Conservation (phyloP, 768 basidiomycete genomes). For the Trametes cinnabarina region DNA sequence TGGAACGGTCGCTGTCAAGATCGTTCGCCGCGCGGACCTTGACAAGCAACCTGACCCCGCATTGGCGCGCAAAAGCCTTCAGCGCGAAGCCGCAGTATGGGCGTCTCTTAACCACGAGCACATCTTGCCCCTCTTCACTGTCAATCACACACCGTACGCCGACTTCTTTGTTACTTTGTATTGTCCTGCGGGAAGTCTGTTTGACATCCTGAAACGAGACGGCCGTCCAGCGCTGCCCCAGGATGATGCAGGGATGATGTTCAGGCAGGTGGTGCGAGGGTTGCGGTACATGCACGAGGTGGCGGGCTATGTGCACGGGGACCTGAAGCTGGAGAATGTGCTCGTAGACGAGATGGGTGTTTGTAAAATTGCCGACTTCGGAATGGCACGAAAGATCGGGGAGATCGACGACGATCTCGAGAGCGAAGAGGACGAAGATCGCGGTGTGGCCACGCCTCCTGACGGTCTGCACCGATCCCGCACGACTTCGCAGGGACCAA, state of each 20-base stretch:
- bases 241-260: conserved; percentile 82
- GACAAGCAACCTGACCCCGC: conserved; percentile 49
- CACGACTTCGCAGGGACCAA: conserved; percentile 15
- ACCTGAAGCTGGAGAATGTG: conserved; percentile 97
- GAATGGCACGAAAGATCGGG: conserved; percentile 68
- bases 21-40: conserved; percentile 61
- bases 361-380: conserved; percentile 87
- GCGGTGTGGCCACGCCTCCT: not conserved
- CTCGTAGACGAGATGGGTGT: conserved; percentile 85
- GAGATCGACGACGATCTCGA: conserved; percentile 38
- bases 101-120: conserved; percentile 77
- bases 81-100: conserved; percentile 75
- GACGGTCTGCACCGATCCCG: not conserved
- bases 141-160: conserved; percentile 55
- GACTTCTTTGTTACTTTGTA: conserved; percentile 81
- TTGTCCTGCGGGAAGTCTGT: conserved; percentile 83
- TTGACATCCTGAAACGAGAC: conserved; percentile 75
- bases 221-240: conserved; percentile 65
- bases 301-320: conserved; percentile 80
- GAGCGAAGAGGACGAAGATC: conserved; percentile 21
- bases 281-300: conserved; percentile 80
- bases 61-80: conserved; percentile 52
- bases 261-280: conserved; percentile 81
- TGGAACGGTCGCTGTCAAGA: conserved; percentile 78
- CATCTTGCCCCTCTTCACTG: conserved; percentile 78